Evolutionary conservation across 2,329 filamentous ascomycete species (phyloP).

Genomic region (Sporothrix pseudoabietina): DNA sequence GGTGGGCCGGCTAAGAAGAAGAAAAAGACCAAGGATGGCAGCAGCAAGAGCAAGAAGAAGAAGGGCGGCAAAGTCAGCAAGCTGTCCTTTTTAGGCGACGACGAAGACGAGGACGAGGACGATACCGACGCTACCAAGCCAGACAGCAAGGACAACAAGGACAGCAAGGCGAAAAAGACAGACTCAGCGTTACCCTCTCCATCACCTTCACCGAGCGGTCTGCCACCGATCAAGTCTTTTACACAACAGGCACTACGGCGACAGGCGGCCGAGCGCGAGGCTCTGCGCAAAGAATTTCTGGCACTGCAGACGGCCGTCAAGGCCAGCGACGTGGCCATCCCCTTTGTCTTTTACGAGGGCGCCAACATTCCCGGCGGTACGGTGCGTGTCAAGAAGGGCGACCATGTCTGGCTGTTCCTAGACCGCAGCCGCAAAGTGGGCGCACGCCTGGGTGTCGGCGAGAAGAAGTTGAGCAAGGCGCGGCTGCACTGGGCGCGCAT

Average conservation of each 20-base stretch:
- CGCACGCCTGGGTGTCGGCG: conserved; percentile 75
- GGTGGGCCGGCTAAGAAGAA: conserved; percentile 45
- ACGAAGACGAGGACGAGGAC: conserved; percentile 27
- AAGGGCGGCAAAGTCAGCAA: conserved; percentile 48
- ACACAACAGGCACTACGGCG: conserved; percentile 67
- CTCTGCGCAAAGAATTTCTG: conserved; percentile 77
- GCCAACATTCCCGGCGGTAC: conserved; percentile 83
- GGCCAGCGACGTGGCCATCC: conserved; percentile 83
- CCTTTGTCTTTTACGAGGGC: conserved; percentile 97
- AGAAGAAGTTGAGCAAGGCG: conserved; percentile 63
- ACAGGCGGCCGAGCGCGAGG: conserved; percentile 74
- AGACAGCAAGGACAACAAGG: conserved; percentile 36
- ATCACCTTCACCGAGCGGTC: conserved; percentile 62
- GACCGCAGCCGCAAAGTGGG: conserved; percentile 90
- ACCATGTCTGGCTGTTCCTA: conserved; percentile 88
- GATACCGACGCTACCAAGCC: conserved; percentile 26
- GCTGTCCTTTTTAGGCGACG: conserved; percentile 63
- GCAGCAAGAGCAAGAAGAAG: conserved; percentile 52
- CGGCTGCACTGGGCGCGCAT: conserved; percentile 87
- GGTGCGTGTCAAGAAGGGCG: conserved; percentile 89
- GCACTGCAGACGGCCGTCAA: conserved; percentile 83
- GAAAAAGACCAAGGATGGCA: conserved; percentile 47
- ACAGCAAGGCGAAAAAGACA: conserved; percentile 24
- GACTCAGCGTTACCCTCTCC: conserved; percentile 45
- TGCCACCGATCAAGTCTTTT: conserved; percentile 65